Conservation (phyloP, 345 rosid genomes). For the Gossypium longicalyx region DNA sequence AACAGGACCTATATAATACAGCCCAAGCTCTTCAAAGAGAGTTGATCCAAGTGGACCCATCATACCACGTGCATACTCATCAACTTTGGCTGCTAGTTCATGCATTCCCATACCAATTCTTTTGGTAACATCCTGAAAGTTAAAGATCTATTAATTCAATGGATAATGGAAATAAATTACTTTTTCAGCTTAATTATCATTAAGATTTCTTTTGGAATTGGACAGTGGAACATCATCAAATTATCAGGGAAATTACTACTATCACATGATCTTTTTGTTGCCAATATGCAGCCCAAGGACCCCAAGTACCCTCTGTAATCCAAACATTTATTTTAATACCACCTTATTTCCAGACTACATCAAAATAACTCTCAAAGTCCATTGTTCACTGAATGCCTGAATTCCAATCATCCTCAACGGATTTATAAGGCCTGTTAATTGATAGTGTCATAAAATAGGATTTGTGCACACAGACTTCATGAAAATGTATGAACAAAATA, state of each 20-base stretch:
- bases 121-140: slow-evolving; percentile 69
- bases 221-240: neutral
- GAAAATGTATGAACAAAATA: slow-evolving; percentile 2
- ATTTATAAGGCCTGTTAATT: neutral
- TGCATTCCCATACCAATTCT: slow-evolving; percentile 79
- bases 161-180: neutral
- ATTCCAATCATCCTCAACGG: neutral
- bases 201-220: slow-evolving; percentile 1
- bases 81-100: slow-evolving; percentile 92
- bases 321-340: neutral
- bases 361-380: neutral
- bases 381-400: neutral
- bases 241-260: neutral
- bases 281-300: neutral
- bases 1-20: slow-evolving; percentile 91
- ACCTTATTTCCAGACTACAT: neutral
- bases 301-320: neutral
- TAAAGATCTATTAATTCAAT: neutral
- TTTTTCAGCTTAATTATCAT: neutral
- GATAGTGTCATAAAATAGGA: neutral
- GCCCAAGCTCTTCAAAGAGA: slow-evolving; percentile 89
- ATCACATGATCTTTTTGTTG: neutral
- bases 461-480: neutral
- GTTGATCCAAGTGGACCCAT: slow-evolving; percentile 87
- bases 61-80: slow-evolving; percentile 97